Evolutionary conservation across 495 filamentous ascomycete species (phyloP), one percentile per base, ranked within the genome.

Genomic region (Immersiella caudata): DNA sequence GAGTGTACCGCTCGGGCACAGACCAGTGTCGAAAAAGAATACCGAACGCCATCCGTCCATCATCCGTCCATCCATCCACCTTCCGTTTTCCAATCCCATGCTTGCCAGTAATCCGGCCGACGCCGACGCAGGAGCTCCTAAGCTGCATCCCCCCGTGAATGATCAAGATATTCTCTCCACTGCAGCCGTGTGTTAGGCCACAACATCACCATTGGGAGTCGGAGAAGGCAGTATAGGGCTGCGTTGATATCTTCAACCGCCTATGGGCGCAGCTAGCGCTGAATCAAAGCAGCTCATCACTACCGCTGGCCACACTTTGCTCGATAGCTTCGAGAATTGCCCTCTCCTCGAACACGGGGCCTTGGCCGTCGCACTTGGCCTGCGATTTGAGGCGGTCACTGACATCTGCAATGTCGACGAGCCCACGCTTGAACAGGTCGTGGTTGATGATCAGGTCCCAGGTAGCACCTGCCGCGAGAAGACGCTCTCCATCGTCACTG

Each of bases 381-480:
- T 85, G 79, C 1, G 81, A 83, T 81, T 92, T 92, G 49, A 99
- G 75, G 24, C 87, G 79, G 68, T 93, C 89, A 69, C 86, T 89
- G 49, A 99, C 90, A 72, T 89, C 84, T 50, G 81, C 89, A 50
- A 99, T 87, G 77, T 99, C 92, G 21, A 97, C 91, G n/a, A 90
- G 79, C 0, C 94, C 95, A 29, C 83, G 82, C 74, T 90, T 88
- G 72, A 89, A 96, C 25, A 95, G 76, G 22, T 91, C 88, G 79
- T 97, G 93, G 24, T 77, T 82, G 75, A 96, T 91, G 60, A 99
- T 96, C 20, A 93, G 79, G 72, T 97, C 94, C 94, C 95, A 97
- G 2, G 93, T 91, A 0, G 91, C 91, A 36, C 88, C 87, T 1
- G 92, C 89, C 35, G 90, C 91, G 6, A 97, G 82, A 46, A 97